These are phyloP conservation scores for Cyberlindnera xylosilytica DNA, from an alignment of 805 yeast species.

Conservation along the genomic window DNA sequence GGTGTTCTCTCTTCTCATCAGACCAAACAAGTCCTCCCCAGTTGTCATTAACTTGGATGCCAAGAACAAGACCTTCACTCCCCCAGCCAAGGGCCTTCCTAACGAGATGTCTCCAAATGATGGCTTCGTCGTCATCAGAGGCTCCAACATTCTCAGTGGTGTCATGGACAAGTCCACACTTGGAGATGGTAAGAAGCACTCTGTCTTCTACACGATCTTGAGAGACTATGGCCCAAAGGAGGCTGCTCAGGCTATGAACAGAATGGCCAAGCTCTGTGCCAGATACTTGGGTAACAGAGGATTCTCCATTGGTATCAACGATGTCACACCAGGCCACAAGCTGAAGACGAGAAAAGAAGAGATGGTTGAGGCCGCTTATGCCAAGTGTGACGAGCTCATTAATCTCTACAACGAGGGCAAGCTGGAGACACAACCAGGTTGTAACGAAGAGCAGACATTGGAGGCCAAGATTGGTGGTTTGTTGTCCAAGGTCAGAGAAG, in stretches of 20 bases:
- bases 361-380: constrained; percentile 87
- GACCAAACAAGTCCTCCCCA: constrained; percentile 71
- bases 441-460: constrained; percentile 96
- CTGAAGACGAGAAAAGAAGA: constrained; percentile 76
- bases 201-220: constrained; percentile 90
- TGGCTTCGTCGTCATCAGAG: constrained; percentile 87
- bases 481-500: constrained; percentile 95
- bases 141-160: constrained; percentile 85
- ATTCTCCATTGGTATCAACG: constrained; percentile 94
- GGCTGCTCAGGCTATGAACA: constrained; percentile 94
- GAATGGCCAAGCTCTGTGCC: constrained; percentile 99
- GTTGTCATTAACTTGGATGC: constrained; percentile 92
- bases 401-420: constrained; percentile 74
- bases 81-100: constrained; percentile 72
- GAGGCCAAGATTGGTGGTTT: constrained; percentile 98
- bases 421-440: constrained; percentile 97
- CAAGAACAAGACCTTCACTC: constrained; percentile 82
- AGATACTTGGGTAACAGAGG: constrained; percentile 93
- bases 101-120: constrained; percentile 97
- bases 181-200: constrained; percentile 98
- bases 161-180: constrained; percentile 94
- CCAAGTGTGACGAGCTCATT: constrained; percentile 88
- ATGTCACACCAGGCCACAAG: constrained; percentile 88
- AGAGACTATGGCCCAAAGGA: constrained; percentile 97
- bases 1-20: constrained; percentile 81